Evolutionary conservation across 352 stramenopile species (phyloP), one percentile per base, ranked within the genome.

Genomic region (Phytophthora fragariaefolia): DNA sequence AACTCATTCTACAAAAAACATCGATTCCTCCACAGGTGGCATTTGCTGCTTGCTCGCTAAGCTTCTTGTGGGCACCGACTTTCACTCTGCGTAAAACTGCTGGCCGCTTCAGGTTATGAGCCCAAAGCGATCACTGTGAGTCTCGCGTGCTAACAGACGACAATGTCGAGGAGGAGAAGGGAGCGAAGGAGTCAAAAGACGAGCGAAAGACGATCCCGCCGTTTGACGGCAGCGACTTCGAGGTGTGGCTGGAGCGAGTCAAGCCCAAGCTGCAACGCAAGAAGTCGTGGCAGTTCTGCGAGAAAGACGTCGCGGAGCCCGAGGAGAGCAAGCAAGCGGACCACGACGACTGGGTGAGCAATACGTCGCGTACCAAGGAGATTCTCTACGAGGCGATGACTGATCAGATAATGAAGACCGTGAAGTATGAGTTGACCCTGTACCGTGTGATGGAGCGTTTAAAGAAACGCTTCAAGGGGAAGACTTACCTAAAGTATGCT

Each of bases 21-120:
- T n/a, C n/a, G n/a, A n/a, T n/a, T n/a, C n/a, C n/a, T n/a, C n/a
- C n/a, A n/a, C n/a, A n/a, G n/a, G n/a, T n/a, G n/a, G n/a, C n/a
- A n/a, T n/a, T n/a, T n/a, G n/a, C n/a, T n/a, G n/a, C n/a, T n/a
- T n/a, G n/a, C n/a, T n/a, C n/a, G n/a, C n/a, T n/a, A n/a, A n/a
- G n/a, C n/a, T n/a, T n/a, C n/a, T n/a, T n/a, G n/a, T n/a, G n/a
- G n/a, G n/a, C n/a, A n/a, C n/a, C n/a, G n/a, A n/a, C n/a, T n/a
- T n/a, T n/a, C n/a, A n/a, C n/a, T n/a, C n/a, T n/a, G n/a, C n/a
- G n/a, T n/a, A n/a, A n/a, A n/a, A n/a, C n/a, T n/a, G n/a, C n/a
- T n/a, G n/a, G n/a, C n/a, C n/a, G n/a, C n/a, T n/a, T n/a, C n/a
- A 48, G 42, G 42, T 48, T 48, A 48, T 48, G 42, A 48, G 20